These are phyloP conservation scores for Phallus indusiatus DNA, from an alignment of 768 basidiomycete species.

Conservation along the genomic window DNA sequence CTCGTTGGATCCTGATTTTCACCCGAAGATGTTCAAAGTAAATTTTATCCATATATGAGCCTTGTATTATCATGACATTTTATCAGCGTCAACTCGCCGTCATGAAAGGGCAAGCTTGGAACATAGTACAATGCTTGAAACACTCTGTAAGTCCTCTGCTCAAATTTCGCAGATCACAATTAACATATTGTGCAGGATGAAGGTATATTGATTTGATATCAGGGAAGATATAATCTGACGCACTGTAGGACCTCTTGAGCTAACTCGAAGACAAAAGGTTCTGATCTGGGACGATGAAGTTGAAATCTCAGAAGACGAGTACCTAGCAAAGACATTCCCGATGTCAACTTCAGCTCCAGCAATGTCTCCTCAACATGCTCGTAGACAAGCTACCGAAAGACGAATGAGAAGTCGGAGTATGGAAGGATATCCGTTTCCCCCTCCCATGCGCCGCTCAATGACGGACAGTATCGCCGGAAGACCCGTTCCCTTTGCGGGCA, in stretches of 20 bases:
- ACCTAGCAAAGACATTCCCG: conserved; percentile 1
- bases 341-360: conserved; percentile 17
- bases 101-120: conserved; percentile 89
- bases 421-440: conserved; percentile 53
- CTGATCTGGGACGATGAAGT: conserved; percentile 82
- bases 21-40: conserved; percentile 83
- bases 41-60: conserved; percentile 13
- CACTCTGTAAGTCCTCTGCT: conserved; percentile 46
- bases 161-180: conserved; percentile 2
- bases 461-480: conserved; percentile 46
- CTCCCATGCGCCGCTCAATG: conserved; percentile 54
- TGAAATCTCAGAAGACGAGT: conserved; percentile 53
- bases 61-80: not conserved
- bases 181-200: conserved; percentile 46
- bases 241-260: conserved; percentile 68
- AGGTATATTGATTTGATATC: conserved; percentile 32
- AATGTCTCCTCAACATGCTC: conserved; percentile 24
- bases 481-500: conserved; percentile 77
- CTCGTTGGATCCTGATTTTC: conserved; percentile 75
- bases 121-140: conserved; percentile 75
- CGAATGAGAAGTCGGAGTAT: conserved; percentile 10
- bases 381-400: conserved; percentile 52
- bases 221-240: conserved; percentile 5
- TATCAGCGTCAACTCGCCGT: conserved; percentile 77
- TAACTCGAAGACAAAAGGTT: conserved; percentile 74